These are phyloP conservation scores for Usnea hakonensis DNA, from an alignment of 495 filamentous ascomycete species.

Conservation along the genomic window DNA sequence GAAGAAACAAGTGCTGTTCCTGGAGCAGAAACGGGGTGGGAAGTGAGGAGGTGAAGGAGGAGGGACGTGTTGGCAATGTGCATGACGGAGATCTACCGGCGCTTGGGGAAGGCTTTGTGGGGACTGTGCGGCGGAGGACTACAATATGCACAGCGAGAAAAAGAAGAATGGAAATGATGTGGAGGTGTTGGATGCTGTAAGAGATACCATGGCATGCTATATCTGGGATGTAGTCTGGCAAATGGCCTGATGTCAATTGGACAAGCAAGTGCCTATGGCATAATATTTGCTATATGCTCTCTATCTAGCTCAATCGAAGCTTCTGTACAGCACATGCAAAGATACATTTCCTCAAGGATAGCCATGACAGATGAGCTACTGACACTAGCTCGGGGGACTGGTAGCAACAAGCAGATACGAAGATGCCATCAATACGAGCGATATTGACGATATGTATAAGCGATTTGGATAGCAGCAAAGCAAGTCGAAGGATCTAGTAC, in stretches of 20 bases:
- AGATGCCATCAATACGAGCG: background rate
- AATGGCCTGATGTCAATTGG: background rate
- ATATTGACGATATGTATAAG: too few species aligned
- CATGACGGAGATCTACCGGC: background rate
- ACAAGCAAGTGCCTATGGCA: background rate
- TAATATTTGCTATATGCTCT: background rate
- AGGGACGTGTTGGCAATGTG: background rate
- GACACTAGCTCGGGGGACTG: background rate
- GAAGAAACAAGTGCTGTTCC: slow-evolving; percentile 83
- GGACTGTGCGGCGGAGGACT: background rate
- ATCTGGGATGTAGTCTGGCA: background rate
- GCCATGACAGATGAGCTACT: background rate
- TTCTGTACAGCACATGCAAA: background rate
- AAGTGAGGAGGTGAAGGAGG: slow-evolving; percentile 15
- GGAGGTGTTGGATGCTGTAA: too few species aligned
- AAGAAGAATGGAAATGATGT: background rate
- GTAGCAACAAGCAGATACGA: background rate
- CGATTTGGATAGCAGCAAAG: too few species aligned
- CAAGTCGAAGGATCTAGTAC: too few species aligned
- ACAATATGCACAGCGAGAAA: background rate
- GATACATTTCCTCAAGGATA: background rate
- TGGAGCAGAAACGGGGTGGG: slow-evolving; percentile 72
- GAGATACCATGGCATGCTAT: background rate
- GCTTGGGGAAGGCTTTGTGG: background rate
- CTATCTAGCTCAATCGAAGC: background rate